Base-by-base conservation (phyloP, 2,329 filamentous ascomycete genomes). In the Exophiala sp. region DNA sequence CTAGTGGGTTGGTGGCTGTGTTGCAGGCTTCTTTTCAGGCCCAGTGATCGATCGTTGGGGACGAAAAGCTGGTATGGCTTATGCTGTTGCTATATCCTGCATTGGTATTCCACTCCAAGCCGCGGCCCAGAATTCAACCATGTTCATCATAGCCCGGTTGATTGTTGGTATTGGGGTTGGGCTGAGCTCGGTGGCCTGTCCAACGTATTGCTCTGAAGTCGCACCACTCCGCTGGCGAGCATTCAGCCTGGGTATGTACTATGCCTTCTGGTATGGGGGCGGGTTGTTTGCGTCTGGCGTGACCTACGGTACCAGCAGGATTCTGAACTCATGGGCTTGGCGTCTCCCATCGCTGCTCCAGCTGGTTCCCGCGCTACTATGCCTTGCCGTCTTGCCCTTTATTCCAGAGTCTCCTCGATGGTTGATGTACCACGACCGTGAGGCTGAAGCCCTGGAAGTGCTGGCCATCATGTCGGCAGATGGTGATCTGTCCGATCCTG, bases 71-170 rank as follows among this genome's bases (percentile, higher is more conserved):
- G 76, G 76, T 40, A 80, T 80, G 63, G 77, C 78, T 32, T 61
- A 77, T 14, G 48, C 75, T 23, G 75, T 74, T 9, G 72, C 73
- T 1, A 76, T 83, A 59, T 80, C 78, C 62, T 61, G 73, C 4
- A 34, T 84, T 22, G 82, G 81, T 6, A 78, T 78, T 1, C 68
- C 72, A 32, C 70, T 85, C 1, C 81, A 84, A 62, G 71, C 38
- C 7, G 38, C 46, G 9, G 38, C 46, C 11, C 38, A 43, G 27
- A 35, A 43, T 5, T 10, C 13, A 1, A 19, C 46, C 3, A 48
- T 48, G 46, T 48, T 48, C 46, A 24, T 48, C 34, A 27, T 43
- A 6, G n/a, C 38, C 2, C 14, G 46, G 19, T 23, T 48, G 23
- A 48, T 48, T 29, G 30, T 48, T 10, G 46, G 46, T 4, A 24